Evolutionary conservation across 2,329 filamentous ascomycete species (phyloP).

Genomic region (Verticillium albo-atrum): DNA sequence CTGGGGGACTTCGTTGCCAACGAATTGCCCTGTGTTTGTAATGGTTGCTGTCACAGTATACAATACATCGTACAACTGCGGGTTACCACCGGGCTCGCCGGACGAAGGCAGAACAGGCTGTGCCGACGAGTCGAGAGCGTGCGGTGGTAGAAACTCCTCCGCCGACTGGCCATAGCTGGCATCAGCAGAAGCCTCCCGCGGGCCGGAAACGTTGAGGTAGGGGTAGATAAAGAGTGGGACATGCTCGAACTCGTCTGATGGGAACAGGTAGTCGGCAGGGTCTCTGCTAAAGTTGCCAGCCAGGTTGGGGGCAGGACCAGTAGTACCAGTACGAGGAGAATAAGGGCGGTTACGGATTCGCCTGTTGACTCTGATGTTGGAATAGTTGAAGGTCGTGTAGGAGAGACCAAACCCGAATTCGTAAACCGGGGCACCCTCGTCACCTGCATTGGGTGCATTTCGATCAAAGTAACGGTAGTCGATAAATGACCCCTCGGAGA

Average conservation of each 20-base stretch:
- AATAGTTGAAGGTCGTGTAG: slow-evolving; percentile 52
- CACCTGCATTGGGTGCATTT: slow-evolving; percentile 10
- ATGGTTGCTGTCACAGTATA: slow-evolving; percentile 66
- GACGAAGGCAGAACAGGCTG: slow-evolving; percentile 31
- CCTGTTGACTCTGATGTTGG: slow-evolving; percentile 30
- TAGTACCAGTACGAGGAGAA: slow-evolving; percentile 55
- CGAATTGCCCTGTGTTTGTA: slow-evolving; percentile 62
- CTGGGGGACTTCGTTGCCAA: slow-evolving; percentile 70
- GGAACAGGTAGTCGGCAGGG: slow-evolving; percentile 64
- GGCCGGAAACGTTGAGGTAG: slow-evolving; percentile 62
- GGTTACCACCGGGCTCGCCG: slow-evolving; percentile 59
- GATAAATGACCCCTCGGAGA: slow-evolving; percentile 47
- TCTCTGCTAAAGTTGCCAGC: slow-evolving; percentile 57
- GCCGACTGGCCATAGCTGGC: slow-evolving; percentile 55
- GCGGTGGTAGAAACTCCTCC: slow-evolving; percentile 55
- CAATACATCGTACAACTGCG: slow-evolving; percentile 61
- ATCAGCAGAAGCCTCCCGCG: slow-evolving; percentile 49
- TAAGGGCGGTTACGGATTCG: slow-evolving; percentile 42
- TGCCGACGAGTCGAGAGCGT: slow-evolving; percentile 47
- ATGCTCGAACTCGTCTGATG: slow-evolving; percentile 45
- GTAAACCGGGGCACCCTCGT: slow-evolving; percentile 39
- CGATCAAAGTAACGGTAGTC: slow-evolving; percentile 51
- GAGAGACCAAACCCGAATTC: slow-evolving; percentile 53
- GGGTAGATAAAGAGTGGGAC: slow-evolving; percentile 62
- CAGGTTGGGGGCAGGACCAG: slow-evolving; percentile 58